Base-by-base conservation (phyloP, 1,139 yeast species). In the Zygosaccharomyces sapae region DNA sequence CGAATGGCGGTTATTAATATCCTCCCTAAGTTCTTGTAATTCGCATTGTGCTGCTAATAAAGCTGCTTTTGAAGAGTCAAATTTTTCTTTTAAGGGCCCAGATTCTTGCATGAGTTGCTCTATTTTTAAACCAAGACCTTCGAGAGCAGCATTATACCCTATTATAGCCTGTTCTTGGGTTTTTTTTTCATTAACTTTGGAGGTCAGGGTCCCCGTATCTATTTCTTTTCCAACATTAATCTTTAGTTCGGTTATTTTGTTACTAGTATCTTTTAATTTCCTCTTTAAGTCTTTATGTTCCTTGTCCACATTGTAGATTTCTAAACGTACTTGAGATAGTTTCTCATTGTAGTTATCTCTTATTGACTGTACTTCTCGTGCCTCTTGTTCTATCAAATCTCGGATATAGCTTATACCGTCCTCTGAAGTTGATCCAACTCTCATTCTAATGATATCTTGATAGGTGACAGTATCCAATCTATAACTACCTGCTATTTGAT, bases 381-480 rank as follows among this genome's bases (percentile, higher is more conserved):
- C 53, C 38, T 67, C 63, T 16, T 56, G 55, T 9, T 49, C 41
- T 36, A 66, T 54, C 45, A 57, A 48, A 22, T 56, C 57, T 35
- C 57, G 59, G 8, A 67, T 52, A 43, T 54, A 63, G 2, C 50
- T 50, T 8, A 46, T 44, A 20, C 61, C 64, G 37, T 57, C 55
- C 9, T 57, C 59, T 5, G 57, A 45, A 2, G 56, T 46, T 10
- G 57, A 42, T 7, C 58, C 46, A 52, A 63, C 51, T 43, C 58
- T 67, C 9, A 63, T 44, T 25, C 53, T 33, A 12, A 54, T 41
- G 34, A 49, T 49, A 16, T 54, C 48, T 45, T 65, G 60, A 47
- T 68, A 80, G 54, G 67, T 69, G 4, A 83, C 67, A 0, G 95
- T 90, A 63, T 85, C 87, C 16, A 76, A 69, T 51, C 79, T 71